A percentile compares a stretch with the other conserved stretches of the same genome.
These are phyloP conservation scores for Brettanomyces sp. DNA, from an alignment of 805 yeast genomes.

Conservation along the genomic window DNA sequence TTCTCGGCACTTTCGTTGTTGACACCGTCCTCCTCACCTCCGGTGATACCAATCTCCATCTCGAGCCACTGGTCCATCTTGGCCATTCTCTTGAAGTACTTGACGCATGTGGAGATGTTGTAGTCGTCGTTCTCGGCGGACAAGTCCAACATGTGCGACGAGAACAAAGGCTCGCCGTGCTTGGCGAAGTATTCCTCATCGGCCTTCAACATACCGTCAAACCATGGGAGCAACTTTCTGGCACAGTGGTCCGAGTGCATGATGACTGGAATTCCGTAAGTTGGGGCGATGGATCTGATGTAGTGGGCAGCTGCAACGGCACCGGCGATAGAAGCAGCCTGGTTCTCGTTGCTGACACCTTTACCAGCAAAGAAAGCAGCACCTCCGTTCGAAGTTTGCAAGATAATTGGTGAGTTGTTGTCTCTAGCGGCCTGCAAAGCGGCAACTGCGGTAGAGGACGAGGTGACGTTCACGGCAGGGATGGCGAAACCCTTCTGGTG, in stretches of 20 bases:
- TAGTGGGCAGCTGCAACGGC: slow-evolving; percentile 96
- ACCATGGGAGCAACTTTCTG: slow-evolving; percentile 95
- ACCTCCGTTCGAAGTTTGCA: slow-evolving; percentile 98
- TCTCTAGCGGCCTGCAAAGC: slow-evolving; percentile 98
- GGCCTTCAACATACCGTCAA: slow-evolving; percentile 94
- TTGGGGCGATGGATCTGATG: slow-evolving; percentile 93
- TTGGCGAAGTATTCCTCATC: slow-evolving; percentile 85
- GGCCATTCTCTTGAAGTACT: slow-evolving; percentile 90
- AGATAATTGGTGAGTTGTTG: slow-evolving; percentile 85
- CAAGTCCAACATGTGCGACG: slow-evolving; percentile 97
- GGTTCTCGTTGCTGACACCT: slow-evolving; percentile 92
- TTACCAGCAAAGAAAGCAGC: slow-evolving; percentile 99
- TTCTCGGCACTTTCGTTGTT: slow-evolving; percentile 91
- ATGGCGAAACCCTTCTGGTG: slow-evolving; percentile 91
- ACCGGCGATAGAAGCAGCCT: slow-evolving; percentile 90
- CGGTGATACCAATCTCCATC: slow-evolving; percentile 99
- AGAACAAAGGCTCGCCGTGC: slow-evolving; percentile 93
- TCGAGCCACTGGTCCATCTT: slow-evolving; percentile 96
- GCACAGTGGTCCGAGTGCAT: slow-evolving; percentile 99
- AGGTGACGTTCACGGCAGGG: slow-evolving; percentile 97
- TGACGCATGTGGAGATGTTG: slow-evolving; percentile 88
- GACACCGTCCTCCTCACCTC: slow-evolving; percentile 99
- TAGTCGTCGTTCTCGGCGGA: slow-evolving; percentile 95
- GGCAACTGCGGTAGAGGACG: slow-evolving; percentile 94
- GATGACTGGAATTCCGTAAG: slow-evolving; percentile 93